A percentile compares a stretch with the other conserved stretches of the same genome.
Evolutionary conservation across 805 yeast genomes (phyloP).

Genomic region (Sugiyamaella boreocaroliniensis): DNA sequence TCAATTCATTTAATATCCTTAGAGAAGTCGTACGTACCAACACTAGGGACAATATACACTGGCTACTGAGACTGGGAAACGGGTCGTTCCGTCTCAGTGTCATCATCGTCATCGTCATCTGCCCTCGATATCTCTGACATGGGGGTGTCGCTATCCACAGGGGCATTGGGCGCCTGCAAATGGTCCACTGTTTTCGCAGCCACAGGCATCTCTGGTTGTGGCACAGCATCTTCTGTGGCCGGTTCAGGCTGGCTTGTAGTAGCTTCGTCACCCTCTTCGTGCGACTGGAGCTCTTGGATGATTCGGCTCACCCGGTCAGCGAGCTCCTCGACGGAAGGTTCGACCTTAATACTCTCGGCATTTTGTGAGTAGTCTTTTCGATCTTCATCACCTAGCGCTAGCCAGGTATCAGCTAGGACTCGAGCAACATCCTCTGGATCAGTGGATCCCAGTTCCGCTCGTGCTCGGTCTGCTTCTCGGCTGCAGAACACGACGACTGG

Average conservation of each 20-base stretch:
- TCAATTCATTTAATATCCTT: no score
- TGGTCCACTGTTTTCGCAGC: background rate
- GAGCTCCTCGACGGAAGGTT: slow-evolving; percentile 16
- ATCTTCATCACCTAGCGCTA: slow-evolving; percentile 43
- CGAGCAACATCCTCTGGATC: slow-evolving; percentile 62
- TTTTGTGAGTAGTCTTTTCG: slow-evolving; percentile 49
- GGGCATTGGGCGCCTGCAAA: background rate
- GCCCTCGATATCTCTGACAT: background rate
- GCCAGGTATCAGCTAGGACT: slow-evolving; percentile 83
- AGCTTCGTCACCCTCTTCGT: slow-evolving; percentile 18
- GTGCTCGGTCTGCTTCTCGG: slow-evolving; percentile 67
- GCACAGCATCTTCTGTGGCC: slow-evolving; percentile 6
- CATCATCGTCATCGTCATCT: slow-evolving; percentile 3
- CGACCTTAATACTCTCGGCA: background rate
- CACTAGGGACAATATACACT: no score
- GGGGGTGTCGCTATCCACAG: background rate
- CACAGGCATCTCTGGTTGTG: background rate
- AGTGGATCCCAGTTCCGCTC: slow-evolving; percentile 49
- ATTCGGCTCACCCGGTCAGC: background rate
- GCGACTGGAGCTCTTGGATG: background rate
- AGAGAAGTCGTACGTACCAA: no score
- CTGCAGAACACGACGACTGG: slow-evolving; percentile 88
- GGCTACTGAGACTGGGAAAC: background rate
- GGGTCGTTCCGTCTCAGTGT: background rate
- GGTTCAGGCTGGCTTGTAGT: slow-evolving; percentile 6